Conservation (phyloP, 1,139 yeast species). For the Saccharomyces hybrid region DNA sequence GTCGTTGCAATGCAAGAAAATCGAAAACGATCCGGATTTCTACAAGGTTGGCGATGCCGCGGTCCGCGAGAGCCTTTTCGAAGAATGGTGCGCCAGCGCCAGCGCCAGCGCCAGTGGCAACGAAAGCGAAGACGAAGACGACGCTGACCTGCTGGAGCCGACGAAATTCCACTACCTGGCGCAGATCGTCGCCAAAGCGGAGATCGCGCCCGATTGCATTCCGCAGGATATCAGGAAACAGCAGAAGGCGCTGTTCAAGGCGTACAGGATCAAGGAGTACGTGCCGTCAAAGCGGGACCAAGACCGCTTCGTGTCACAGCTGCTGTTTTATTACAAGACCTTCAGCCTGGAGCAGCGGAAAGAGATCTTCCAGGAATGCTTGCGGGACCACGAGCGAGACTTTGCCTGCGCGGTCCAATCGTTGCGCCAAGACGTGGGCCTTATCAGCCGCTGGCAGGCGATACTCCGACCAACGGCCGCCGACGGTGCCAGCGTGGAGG, state of each 20-base stretch:
- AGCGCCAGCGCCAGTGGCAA: constrained; percentile 1
- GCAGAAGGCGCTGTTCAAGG: constrained; percentile 21
- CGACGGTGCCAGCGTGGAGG: constrained; percentile 4
- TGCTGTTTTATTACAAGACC: constrained; percentile 26
- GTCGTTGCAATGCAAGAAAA: constrained; percentile 19
- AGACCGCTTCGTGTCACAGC: constrained; percentile 19
- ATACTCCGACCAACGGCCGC: not conserved
- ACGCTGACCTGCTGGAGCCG: constrained; percentile 20
- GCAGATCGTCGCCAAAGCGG: constrained; percentile 26
- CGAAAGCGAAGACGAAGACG: constrained; percentile 10
- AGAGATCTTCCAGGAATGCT: constrained; percentile 11
- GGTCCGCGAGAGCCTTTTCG: constrained; percentile 21
- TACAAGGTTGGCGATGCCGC: constrained; percentile 16
- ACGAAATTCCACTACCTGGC: constrained; percentile 29
- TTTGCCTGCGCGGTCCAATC: not conserved
- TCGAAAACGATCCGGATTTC: constrained; percentile 21
- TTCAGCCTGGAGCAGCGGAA: constrained; percentile 15
- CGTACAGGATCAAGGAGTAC: constrained; percentile 19
- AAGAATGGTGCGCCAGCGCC: constrained; percentile 23
- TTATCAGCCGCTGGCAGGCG: not conserved
- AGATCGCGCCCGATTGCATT: constrained; percentile 18
- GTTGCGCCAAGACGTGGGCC: not conserved
- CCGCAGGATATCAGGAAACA: constrained; percentile 23
- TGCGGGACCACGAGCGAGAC: constrained; percentile 1
- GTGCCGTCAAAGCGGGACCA: constrained; percentile 19